These are phyloP conservation scores for Apiospora phragmitis DNA, from an alignment of 2,329 filamentous ascomycete species.

Conservation along the genomic window DNA sequence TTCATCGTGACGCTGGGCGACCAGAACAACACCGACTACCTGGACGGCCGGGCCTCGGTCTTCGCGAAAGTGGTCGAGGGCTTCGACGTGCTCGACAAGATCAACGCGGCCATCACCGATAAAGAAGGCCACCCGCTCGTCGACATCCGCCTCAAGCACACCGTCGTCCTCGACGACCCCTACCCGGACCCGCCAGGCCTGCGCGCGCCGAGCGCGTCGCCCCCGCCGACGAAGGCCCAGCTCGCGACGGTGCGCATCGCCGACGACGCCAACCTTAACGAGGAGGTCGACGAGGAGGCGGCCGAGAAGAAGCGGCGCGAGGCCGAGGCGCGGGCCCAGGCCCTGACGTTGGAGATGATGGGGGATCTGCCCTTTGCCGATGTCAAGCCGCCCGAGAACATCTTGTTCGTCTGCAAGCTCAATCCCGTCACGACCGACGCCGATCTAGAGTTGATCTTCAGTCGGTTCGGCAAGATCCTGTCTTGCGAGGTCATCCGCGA, in stretches of 20 bases:
- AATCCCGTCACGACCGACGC: conserved; percentile 96
- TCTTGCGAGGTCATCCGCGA: conserved; percentile 97
- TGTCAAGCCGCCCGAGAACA: conserved; percentile 94
- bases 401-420: conserved; percentile 97
- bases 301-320: conserved; percentile 79
- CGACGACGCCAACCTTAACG: conserved; percentile 80
- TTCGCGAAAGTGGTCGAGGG: conserved; percentile 96
- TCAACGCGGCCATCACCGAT: conserved; percentile 88
- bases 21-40: conserved; percentile 81
- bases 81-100: conserved; percentile 90
- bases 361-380: conserved; percentile 96
- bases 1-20: conserved; percentile 92
- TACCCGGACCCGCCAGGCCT: conserved; percentile 80
- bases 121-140: conserved; percentile 84
- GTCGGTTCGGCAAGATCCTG: conserved; percentile 90
- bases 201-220: conserved; percentile 75
- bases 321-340: conserved; percentile 89
- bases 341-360: conserved; percentile 95
- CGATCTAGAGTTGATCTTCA: conserved; percentile 94
- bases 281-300: conserved; percentile 72
- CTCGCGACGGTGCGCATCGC: conserved; percentile 89
- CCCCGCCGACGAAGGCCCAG: conserved; percentile 79
- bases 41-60: conserved; percentile 91
- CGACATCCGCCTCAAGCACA: conserved; percentile 93
- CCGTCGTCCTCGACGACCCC: conserved; percentile 87